Conservation (phyloP, 2,329 filamentous ascomycete genomes). For the Monilinia fructicola region DNA sequence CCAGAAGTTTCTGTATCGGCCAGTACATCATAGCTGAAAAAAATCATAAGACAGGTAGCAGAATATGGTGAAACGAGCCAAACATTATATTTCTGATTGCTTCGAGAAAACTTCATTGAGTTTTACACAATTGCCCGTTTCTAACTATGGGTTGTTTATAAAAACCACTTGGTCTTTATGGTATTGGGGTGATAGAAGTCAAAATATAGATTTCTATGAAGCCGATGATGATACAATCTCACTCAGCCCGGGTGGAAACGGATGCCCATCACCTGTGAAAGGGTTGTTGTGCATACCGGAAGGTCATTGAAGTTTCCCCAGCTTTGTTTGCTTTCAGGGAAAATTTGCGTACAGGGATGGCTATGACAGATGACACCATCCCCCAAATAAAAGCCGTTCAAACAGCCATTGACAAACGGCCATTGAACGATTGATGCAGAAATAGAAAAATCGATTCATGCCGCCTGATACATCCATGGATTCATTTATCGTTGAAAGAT, state of each 20-base stretch:
- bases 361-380: conserved; percentile 9
- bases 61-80: neutral
- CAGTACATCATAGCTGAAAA: no score
- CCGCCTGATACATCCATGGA: neutral
- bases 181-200: neutral
- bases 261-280: conserved; percentile 5
- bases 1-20: neutral
- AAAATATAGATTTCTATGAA: neutral
- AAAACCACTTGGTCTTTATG: neutral
- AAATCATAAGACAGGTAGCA: neutral
- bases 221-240: conserved; percentile 12
- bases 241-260: neutral
- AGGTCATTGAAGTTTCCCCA: conserved; percentile 2
- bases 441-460: neutral
- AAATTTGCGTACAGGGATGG: conserved; percentile 3
- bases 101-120: neutral
- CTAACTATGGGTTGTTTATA: neutral
- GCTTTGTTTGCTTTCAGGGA: conserved; percentile 5
- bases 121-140: neutral
- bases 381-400: neutral
- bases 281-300: neutral
- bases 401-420: neutral
- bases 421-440: neutral
- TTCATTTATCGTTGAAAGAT: neutral
- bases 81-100: neutral